A percentile compares a stretch with the other conserved stretches of the same genome.
Evolutionary conservation across 306 rosid species (phyloP).

Genomic region (Glycine tomentella): DNA sequence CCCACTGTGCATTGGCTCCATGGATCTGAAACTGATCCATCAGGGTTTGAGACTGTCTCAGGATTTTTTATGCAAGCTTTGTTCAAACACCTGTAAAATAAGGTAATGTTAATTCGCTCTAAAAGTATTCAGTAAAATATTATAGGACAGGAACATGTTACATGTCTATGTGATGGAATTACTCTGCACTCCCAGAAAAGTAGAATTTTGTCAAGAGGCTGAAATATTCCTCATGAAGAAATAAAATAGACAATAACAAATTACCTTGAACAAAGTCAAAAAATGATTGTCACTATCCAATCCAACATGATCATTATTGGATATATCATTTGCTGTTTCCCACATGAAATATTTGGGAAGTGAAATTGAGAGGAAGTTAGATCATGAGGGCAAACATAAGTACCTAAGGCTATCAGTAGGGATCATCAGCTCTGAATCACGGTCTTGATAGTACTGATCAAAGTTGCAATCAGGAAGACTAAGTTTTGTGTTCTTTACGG

Average conservation of each 20-base stretch:
- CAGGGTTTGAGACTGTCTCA: constrained; percentile 36
- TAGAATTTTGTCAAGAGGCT: background rate
- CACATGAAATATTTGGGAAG: background rate
- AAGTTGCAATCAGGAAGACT: constrained; percentile 34
- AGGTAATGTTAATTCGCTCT: constrained; percentile 19
- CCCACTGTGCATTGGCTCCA: constrained; percentile 64
- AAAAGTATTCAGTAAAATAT: background rate
- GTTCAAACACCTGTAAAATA: constrained; percentile 49
- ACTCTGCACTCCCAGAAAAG: background rate
- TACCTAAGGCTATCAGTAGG: constrained; percentile 58
- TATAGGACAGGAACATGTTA: background rate
- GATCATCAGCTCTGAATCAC: constrained; percentile 28
- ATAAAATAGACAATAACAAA: background rate
- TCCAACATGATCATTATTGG: constrained; percentile 5
- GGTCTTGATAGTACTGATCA: constrained; percentile 47
- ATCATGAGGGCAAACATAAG: constrained; percentile 5
- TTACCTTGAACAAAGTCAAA: background rate
- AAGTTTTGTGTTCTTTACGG: constrained; percentile 50
- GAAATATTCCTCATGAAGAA: constrained; percentile 2
- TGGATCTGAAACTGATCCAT: constrained; percentile 53
- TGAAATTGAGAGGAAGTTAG: background rate
- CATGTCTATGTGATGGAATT: constrained; percentile 14
- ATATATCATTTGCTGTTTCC: background rate
- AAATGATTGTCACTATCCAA: background rate
- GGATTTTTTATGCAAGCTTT: constrained; percentile 63